Base-by-base conservation (phyloP, 345 rosid species). In the Euphorbia tirucalli region DNA sequence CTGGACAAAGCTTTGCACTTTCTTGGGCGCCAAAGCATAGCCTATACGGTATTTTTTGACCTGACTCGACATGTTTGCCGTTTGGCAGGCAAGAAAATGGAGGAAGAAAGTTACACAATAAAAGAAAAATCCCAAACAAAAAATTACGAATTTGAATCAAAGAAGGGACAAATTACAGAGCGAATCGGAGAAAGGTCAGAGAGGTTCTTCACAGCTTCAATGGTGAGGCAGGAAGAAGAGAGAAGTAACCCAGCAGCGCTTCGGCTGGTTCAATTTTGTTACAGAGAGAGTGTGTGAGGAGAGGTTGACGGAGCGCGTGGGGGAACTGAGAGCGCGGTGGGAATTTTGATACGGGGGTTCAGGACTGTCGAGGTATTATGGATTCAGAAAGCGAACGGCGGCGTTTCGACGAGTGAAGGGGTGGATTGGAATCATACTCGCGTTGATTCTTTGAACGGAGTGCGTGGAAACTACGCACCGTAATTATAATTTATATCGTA, bases 11-110 rank as follows among this genome's bases (percentile, higher is more conserved):
- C 80, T 83, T 16, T 80, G 35, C 64, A 61, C 80, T 60, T 85
- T 89, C 73, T 85, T 74, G n/a, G 86, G 83, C 11, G 87, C 67
- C 35, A 89, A 75, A 0, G 87, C 90, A 75, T 85, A 84, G 59
- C 91, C 90, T 3, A 87, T 74, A 48, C 49, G 9, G 49, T 77
- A 76, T 13, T 80, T 70, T 79, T 65, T 58, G 1, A 15, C 10
- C 27, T 43, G 32, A 39, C 43, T 48, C 58, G 37, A 49, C 70
- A 66, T 66, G 58, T 43, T 49, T 66, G 58, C 58, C 19, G 58
- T 30, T 49, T 49, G 70, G 59, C 41, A 27, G 70, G 25, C 39
- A 3, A 49, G 58, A 66, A 48, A 66, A 49, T 18, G 14, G 24
- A 66, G 11, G 31, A 4, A 49, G 25, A 4, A 25, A 64, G 44